A percentile compares a stretch with the other conserved stretches of the same genome.
Conservation (phyloP, 768 basidiomycete species). For the Cystobasidium onofrii region DNA sequence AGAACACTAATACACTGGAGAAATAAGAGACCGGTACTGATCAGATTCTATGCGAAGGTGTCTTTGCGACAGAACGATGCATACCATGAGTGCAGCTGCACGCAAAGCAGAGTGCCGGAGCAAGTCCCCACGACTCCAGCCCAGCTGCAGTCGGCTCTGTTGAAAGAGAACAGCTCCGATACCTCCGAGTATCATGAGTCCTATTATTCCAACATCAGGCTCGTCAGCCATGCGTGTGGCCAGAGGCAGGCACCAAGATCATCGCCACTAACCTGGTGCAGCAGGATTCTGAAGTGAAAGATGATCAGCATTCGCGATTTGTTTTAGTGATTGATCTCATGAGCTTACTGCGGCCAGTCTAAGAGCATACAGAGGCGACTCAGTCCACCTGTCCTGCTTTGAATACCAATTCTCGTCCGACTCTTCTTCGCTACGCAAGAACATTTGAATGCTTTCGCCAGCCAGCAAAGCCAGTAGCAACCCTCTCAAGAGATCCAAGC, state of each 20-base stretch:
- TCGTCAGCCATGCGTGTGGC: not conserved
- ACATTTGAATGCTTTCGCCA: slow-evolving; percentile 27
- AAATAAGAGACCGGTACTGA: not conserved
- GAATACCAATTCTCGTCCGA: slow-evolving; percentile 30
- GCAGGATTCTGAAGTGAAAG: slow-evolving; percentile 18
- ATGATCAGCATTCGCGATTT: not conserved
- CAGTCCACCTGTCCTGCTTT: slow-evolving; percentile 25
- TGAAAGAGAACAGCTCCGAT: slow-evolving; percentile 22
- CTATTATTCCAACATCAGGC: not conserved
- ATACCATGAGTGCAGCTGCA: slow-evolving; percentile 14
- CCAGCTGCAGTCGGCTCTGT: slow-evolving; percentile 22
- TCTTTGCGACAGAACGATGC: not conserved
- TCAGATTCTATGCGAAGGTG: too few species aligned
- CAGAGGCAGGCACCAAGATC: not conserved
- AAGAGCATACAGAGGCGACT: slow-evolving; percentile 23
- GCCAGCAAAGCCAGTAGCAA: slow-evolving; percentile 16
- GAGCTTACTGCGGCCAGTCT: slow-evolving; percentile 11
- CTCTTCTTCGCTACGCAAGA: slow-evolving; percentile 19
- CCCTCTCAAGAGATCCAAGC: slow-evolving; percentile 14
- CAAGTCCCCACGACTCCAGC: slow-evolving; percentile 21
- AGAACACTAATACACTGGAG: slow-evolving; percentile 7
- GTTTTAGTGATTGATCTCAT: not conserved
- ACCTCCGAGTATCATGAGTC: slow-evolving; percentile 18
- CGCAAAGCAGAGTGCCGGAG: slow-evolving; percentile 16
- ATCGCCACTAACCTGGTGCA: slow-evolving; percentile 13